Evolutionary conservation across 768 basidiomycete species (phyloP).

Genomic region (Hericium coralloides): DNA sequence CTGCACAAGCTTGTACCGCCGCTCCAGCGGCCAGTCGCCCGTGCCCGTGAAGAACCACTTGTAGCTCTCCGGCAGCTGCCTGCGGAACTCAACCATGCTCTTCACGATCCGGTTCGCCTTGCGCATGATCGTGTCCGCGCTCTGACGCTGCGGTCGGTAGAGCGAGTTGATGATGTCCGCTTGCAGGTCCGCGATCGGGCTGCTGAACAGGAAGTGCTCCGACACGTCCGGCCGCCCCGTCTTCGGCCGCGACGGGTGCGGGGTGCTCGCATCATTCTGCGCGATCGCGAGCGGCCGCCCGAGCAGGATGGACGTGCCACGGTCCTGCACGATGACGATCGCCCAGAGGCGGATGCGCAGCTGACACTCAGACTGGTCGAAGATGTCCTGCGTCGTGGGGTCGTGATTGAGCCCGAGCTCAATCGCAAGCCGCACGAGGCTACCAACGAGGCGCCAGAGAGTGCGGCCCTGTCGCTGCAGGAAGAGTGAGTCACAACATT

Average conservation of each 20-base stretch:
- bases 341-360: conserved; percentile 79
- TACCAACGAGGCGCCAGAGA: conserved; percentile 82
- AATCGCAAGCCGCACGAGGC: conserved; percentile 71
- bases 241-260: conserved; percentile 48
- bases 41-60: conserved; percentile 72
- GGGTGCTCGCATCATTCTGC: conserved; percentile 78
- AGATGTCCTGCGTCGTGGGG: conserved; percentile 57
- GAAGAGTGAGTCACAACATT: conserved; percentile 6
- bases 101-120: conserved; percentile 75
- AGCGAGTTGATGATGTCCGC: conserved; percentile 85
- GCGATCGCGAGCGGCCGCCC: conserved; percentile 79
- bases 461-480: conserved; percentile 79
- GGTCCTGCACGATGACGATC: conserved; percentile 79
- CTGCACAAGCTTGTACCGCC: conserved; percentile 55
- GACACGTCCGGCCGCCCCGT: conserved; percentile 45
- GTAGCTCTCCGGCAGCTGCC: conserved; percentile 63
- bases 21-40: conserved; percentile 62
- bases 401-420: conserved; percentile 86
- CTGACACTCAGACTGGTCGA: conserved; percentile 70
- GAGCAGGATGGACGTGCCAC: conserved; percentile 80
- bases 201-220: conserved; percentile 71
- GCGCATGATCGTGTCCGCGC: conserved; percentile 60
- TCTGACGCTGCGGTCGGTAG: conserved; percentile 68
- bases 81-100: conserved; percentile 62
- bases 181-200: conserved; percentile 74